Evolutionary conservation across 1,284 basidiomycete genomes (phyloP), one percentile per base, ranked within the genome.

Genomic region (Caloboletus inedulis): DNA sequence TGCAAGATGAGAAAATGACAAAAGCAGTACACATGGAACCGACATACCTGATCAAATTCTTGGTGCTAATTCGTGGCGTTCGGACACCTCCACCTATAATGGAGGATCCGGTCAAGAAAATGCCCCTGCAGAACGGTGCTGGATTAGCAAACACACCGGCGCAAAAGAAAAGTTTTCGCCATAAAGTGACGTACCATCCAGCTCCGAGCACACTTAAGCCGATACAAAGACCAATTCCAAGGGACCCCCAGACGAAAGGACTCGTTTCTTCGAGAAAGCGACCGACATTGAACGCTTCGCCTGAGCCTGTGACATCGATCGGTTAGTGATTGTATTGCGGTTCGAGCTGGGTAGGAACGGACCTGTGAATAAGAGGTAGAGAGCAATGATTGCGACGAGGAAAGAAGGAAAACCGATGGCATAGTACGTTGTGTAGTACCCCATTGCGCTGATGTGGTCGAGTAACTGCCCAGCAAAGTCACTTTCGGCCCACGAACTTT

Each of bases 11-110:
- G 45, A 30, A 27, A 37, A 13, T 7, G 1, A 8, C 23, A 1
- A 10, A 18, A 10, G 21, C 4, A 35, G 5, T 2, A n/a, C 13
- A 13, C 3, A 16, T 7, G 16, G 43, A 10, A 21, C 9, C 4
- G 19, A 47, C 45, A 25, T 53, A 93, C 94, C 91, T 95, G 64
- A 98, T 98, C 69, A 99, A 73, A 71, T 99, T 99, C 81, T 99
- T 99, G 34, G 96, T 98, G 47, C 89, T 84, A 60, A 99, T 99
- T 57, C 97, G 81, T 10, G 97, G 96, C 43, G 94, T 83, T 37
- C 95, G 79, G 13, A 99, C 94, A 69, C 96, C 95, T 65, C 94
- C 96, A 55, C 96, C 96, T 21, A 99, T 79, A 61, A 99, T 96
- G 27, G 92, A 95, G 19, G 95, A 76, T 51, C 96, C 96, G 2